Evolutionary conservation across 169 alveolate genomes (phyloP), one percentile per base, ranked within the genome.

Genomic region (Eimeria brunetti): DNA sequence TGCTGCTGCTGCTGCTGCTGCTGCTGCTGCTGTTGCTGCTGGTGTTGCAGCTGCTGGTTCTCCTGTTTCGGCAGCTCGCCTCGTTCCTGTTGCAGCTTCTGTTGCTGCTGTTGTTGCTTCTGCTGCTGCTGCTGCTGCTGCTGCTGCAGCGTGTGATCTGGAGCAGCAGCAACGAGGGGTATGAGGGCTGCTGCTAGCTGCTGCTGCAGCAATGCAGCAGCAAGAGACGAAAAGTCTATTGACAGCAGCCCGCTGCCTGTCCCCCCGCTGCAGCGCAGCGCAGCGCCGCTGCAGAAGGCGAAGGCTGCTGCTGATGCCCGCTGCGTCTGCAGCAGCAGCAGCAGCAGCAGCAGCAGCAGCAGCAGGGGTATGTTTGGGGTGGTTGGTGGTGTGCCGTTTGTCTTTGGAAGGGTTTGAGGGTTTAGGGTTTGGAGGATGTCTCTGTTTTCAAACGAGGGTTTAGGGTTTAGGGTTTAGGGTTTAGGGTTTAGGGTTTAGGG

Each of bases 281-380:
- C 89, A 44, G 89, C 89, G 58, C 89, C 89, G 89, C 89, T 81
- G 71, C 89, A 81, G 60, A 81, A 81, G 24, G 20, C 64, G 53
- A 81, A 81, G 51, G 46, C 33, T 16, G 51, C 33, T 51, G 73
- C 71, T 49, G 89, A 33, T 30, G 89, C 89, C 14, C 89, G 89
- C 49, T 81, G 89, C 0, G 89, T 51, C 89, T 81, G 89, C 69
- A 51, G 51, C 22, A 64, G 76, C 36, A 9, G 41, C 7, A 76
- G 22, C 18, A 44, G 38, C 60, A 76, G 38, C 64, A 76, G 8
- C 84, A 44, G 84, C 22, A 27, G 51, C 84, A 73, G 84, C 84
- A 73, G 0, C 84, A 73, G 27, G 49, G 49, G 78, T 0, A 20
- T 33, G 78, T 33, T 69, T 6, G 22, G 33, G 16, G 8, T 33